phyloP scores from a whole-genome alignment of 495 filamentous ascomycete species.

The Chaetomium fimeti region DNA sequence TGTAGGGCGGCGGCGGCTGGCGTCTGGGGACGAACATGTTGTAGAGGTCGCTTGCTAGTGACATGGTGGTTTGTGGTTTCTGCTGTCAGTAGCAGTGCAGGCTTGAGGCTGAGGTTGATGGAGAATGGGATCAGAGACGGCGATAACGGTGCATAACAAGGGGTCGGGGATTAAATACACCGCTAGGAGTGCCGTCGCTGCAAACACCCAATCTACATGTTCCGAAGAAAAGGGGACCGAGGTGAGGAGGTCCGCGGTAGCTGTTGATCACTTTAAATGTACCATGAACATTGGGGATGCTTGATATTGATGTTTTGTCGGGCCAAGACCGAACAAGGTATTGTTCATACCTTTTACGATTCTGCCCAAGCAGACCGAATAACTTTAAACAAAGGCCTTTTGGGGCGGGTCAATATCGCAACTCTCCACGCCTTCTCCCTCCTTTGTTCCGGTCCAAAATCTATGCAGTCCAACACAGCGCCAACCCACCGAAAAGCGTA shows the following conservation, averaged over 20 bases:
- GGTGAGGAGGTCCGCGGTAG: background rate
- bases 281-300: background rate
- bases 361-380: background rate
- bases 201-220: background rate
- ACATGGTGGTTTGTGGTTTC: background rate
- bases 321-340: background rate
- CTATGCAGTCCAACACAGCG: background rate
- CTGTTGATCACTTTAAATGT: background rate
- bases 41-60: background rate
- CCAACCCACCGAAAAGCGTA: background rate
- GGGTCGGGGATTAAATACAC: background rate
- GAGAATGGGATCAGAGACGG: background rate
- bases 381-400: background rate
- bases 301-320: background rate
- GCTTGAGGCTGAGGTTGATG: background rate
- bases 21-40: background rate
- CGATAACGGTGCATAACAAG: background rate
- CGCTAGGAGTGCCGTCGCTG: background rate
- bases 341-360: background rate
- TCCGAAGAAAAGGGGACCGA: background rate
- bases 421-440: background rate
- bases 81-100: background rate
- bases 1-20: background rate
- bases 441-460: background rate
- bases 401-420: background rate